Base-by-base conservation (phyloP, 2,329 filamentous ascomycete species). In the Exophiala sp. region DNA sequence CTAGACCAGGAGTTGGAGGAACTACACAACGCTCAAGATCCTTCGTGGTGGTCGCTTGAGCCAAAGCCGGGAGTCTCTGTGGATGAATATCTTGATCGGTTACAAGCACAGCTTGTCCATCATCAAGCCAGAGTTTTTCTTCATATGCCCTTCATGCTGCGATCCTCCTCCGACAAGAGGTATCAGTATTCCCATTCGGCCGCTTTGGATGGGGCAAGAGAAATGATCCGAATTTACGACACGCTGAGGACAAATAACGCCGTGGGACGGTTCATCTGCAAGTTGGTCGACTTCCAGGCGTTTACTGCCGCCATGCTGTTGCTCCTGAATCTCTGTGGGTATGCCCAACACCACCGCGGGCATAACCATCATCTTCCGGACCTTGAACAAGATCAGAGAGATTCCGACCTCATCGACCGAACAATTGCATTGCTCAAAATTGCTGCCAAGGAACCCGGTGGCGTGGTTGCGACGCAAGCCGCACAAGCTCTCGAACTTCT, bases 131-230 rank as follows among this genome's bases (percentile, higher is more conserved):
- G 65, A 21, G 65, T 70, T 37, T 48, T 72, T 34, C 59, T 75
- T 10, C 73, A 76, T 52, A 60, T 75, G 34, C 73, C 73, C 0
- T 73, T 73, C 49, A 70, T 75, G 64, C 61, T 73, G 11, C 66
- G 68, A 46, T 64, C 67, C 0, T 62, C 63, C 4, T 44, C 55
- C 2, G 66, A 74, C 19, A 58, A 61, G 19, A 61, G 60, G 32
- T 73, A 68, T 50, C 63, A 66, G 44, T 66, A 67, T 48, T 74
- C 67, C 35, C 66, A 68, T 27, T 52, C 60, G 6, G 60, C 64
- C 10, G 67, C 70, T 1, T 58, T 75, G 18, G 67, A 72, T 27
- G 69, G 70, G 1, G 65, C 71, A 9, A 65, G 72, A 40, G 66
- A 68, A 29, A 65, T 70, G 43, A 64, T 75, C 19, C 50, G 54